These are phyloP conservation scores for Gnetum montanum DNA, from an alignment of 75 land plant species.

Conservation along the genomic window DNA sequence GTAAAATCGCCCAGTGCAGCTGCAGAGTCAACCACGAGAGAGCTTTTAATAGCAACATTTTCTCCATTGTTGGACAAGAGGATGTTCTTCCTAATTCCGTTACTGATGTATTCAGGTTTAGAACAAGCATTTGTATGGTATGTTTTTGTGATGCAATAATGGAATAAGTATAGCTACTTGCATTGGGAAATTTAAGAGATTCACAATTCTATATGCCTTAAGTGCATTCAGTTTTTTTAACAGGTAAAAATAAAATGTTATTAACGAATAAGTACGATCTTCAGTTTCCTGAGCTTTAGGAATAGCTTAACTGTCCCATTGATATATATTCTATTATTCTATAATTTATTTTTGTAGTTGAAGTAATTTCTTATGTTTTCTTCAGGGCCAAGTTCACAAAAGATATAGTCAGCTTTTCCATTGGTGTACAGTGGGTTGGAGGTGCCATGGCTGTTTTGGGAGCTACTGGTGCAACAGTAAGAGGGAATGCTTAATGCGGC, in stretches of 20 bases:
- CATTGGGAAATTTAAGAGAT: neutral
- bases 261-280: no score
- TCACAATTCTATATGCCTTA: neutral
- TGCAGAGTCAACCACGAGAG: slow-evolving; percentile 7
- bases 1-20: slow-evolving; percentile 5
- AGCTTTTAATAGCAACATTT: slow-evolving; percentile 30
- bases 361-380: neutral
- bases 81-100: slow-evolving; percentile 72
- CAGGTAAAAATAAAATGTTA: no score
- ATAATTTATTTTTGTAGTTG: no score
- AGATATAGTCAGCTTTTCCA: slow-evolving; percentile 54
- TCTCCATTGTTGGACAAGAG: slow-evolving; percentile 42
- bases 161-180: neutral
- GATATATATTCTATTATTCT: no score
- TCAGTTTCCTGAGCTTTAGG: no score
- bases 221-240: neutral
- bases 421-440: slow-evolving; percentile 81
- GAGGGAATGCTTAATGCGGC: no score
- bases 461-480: slow-evolving; percentile 78
- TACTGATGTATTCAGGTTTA: slow-evolving; percentile 71
- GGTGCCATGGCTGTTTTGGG: slow-evolving; percentile 91
- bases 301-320: no score
- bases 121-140: slow-evolving; percentile 49
- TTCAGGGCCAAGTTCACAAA: slow-evolving; percentile 80
- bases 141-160: neutral